Base-by-base conservation (phyloP, 179 eudicot species). In the Gypsophila paniculata region DNA sequence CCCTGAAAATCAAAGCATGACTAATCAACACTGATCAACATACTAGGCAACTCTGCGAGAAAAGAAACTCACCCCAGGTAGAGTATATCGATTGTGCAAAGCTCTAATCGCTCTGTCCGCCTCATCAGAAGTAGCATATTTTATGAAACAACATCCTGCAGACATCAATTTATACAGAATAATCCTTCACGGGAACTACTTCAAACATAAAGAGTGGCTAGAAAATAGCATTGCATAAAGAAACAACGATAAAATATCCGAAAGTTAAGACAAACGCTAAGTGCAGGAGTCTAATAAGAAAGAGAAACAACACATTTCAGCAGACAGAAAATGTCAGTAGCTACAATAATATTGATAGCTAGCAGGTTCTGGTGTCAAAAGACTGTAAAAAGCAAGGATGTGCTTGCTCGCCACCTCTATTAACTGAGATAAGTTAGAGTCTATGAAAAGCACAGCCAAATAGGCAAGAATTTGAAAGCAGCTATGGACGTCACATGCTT, bases 91-190 rank as follows among this genome's bases (percentile, higher is more conserved):
- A 80, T 94, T 94, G 80, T 94, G 99, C 73, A 94, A 84, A 49
- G 81, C 92, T 81, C 83, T 84, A 46, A 94, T 91, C 51, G 99
- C 99, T 79, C 89, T 85, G 76, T 94, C 96, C 61, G 99, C 99
- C 77, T 94, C 99, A 77, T 85, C 93, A 55, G 96, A 83, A 76
- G 92, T 88, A 76, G 89, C 91, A 79, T 91, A 94, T 81, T 94
- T 94, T 65, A 94, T 80, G 61, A 94, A 94, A 83, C 99, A 94
- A 80, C 99, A 94, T 74, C 99, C 99, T 91, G 99, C 91, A 85
- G 77, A 83, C 71, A 78, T 75, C 80, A 82, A 48, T 85, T 72
- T 65, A 74, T 73, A 76, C 71, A 79, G 60, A 8, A 79, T 71
- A 51, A 80, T 6, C 10, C 11, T 75, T 79, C 74, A 79, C 71